A percentile compares a stretch with the other conserved stretches of the same genome.
Evolutionary conservation across 2,329 filamentous ascomycete species (phyloP).

Genomic region (Torrubiella hemipterigena): DNA sequence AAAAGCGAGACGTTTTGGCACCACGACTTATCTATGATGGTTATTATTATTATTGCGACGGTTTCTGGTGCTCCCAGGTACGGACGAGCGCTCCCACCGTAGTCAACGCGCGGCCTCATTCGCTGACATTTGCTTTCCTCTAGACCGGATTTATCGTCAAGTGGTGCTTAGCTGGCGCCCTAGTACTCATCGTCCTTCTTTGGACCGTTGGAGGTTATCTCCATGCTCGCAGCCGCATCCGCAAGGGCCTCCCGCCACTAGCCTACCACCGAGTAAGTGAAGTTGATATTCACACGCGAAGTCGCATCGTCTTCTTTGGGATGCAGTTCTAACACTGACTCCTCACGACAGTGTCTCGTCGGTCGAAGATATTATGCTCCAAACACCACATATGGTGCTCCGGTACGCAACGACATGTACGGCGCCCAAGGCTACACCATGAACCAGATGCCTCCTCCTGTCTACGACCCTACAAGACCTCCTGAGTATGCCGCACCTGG

Average conservation of each 20-base stretch:
- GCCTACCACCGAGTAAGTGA: constrained; percentile 60
- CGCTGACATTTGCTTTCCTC: constrained; percentile 5
- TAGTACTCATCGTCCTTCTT: constrained; percentile 44
- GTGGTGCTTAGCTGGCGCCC: constrained; percentile 54
- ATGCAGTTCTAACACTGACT: constrained; percentile 2
- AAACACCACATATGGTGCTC: constrained; percentile 38
- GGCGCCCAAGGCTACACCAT: constrained; percentile 28
- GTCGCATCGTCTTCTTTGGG: background rate
- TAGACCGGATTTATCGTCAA: constrained; percentile 56
- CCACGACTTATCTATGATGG: too few relatives aligned
- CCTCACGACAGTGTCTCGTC: constrained; percentile 35
- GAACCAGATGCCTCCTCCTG: constrained; percentile 40
- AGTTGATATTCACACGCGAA: too few relatives aligned
- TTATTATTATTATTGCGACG: too few relatives aligned
- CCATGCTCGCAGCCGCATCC: constrained; percentile 56
- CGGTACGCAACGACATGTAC: constrained; percentile 17
- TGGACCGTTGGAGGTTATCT: constrained; percentile 58
- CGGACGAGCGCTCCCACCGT: too few relatives aligned
- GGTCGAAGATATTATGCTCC: constrained; percentile 30
- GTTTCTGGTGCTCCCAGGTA: background rate
- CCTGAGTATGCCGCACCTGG: constrained; percentile 41
- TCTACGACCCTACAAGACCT: constrained; percentile 46
- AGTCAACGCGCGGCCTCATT: background rate
- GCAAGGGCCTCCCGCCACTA: constrained; percentile 52
- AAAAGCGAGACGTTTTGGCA: too few relatives aligned